Evolutionary conservation across 768 basidiomycete species (phyloP).

Genomic region (Boletus edulis): DNA sequence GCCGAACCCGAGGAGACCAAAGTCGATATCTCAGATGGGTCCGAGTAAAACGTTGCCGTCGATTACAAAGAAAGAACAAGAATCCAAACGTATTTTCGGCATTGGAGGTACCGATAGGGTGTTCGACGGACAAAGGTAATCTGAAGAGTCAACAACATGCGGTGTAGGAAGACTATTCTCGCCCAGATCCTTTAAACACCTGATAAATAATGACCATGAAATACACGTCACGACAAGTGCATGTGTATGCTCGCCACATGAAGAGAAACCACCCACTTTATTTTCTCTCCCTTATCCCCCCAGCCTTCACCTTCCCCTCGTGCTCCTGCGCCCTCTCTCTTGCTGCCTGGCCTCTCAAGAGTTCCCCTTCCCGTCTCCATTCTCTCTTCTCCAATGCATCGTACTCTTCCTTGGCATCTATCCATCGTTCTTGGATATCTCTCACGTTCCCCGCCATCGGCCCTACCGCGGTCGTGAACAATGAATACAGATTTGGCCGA

Average conservation of each 20-base stretch:
- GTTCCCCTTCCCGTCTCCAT: constrained; percentile 76
- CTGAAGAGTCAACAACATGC: background rate
- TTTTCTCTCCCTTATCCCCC: constrained; percentile 29
- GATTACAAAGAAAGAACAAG: background rate
- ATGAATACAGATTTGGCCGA: constrained; percentile 62
- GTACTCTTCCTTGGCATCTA: constrained; percentile 80
- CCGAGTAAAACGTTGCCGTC: background rate
- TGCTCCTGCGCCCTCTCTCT: constrained; percentile 11
- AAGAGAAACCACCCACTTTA: constrained; percentile 13
- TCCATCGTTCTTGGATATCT: constrained; percentile 92
- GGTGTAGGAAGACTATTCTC: background rate
- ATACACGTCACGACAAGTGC: background rate
- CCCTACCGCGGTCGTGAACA: constrained; percentile 68
- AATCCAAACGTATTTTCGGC: background rate
- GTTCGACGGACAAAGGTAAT: background rate
- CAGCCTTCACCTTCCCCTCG: constrained; percentile 1
- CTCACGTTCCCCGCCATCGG: constrained; percentile 52
- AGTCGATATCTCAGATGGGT: constrained; percentile 8
- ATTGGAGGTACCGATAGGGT: background rate
- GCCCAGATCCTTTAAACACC: background rate
- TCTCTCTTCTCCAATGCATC: constrained; percentile 77
- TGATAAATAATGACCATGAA: background rate
- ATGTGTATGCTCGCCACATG: background rate
- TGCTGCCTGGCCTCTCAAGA: constrained; percentile 22
- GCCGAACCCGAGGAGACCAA: constrained; percentile 1